These are phyloP conservation scores for Penstemon davidsonii DNA, from an alignment of 257 asterid genomes.

Conservation along the genomic window DNA sequence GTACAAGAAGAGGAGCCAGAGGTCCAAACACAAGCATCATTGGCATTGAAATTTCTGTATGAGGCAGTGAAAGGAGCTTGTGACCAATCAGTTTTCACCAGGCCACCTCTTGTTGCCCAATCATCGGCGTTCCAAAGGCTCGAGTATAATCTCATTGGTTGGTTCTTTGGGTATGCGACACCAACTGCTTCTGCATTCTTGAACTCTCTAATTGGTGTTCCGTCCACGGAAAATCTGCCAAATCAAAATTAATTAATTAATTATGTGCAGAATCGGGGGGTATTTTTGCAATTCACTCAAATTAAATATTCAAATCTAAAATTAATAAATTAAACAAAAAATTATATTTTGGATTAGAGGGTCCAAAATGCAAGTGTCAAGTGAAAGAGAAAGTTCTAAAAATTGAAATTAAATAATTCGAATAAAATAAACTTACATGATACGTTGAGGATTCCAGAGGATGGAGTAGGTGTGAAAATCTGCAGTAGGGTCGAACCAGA, in stretches of 20 bases:
- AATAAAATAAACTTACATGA: constrained; percentile 25
- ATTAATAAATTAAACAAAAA: too few relatives aligned
- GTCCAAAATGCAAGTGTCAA: too few relatives aligned
- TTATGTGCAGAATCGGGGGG: too few relatives aligned
- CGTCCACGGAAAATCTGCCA: constrained; percentile 36
- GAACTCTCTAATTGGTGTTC: constrained; percentile 34
- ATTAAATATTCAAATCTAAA: not conserved
- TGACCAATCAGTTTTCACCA: constrained; percentile 38
- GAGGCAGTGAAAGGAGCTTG: constrained; percentile 42
- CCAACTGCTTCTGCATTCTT: constrained; percentile 30
- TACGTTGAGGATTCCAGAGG: constrained; percentile 40
- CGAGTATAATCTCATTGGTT: constrained; percentile 38
- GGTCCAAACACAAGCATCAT: constrained; percentile 30
- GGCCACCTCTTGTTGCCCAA: constrained; percentile 44
- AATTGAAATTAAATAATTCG: not conserved
- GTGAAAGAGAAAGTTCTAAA: too few relatives aligned
- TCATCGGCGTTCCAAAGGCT: constrained; percentile 16
- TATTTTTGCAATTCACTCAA: too few relatives aligned
- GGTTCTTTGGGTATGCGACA: constrained; percentile 36
- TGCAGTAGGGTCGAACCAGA: constrained; percentile 43
- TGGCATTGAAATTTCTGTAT: constrained; percentile 31
- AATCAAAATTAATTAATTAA: not conserved
- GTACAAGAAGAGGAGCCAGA: constrained; percentile 34
- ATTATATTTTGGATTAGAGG: too few relatives aligned
- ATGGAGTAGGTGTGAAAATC: constrained; percentile 45